Conservation (phyloP, 106 monocot species). For the Platanthera zijinensis region DNA sequence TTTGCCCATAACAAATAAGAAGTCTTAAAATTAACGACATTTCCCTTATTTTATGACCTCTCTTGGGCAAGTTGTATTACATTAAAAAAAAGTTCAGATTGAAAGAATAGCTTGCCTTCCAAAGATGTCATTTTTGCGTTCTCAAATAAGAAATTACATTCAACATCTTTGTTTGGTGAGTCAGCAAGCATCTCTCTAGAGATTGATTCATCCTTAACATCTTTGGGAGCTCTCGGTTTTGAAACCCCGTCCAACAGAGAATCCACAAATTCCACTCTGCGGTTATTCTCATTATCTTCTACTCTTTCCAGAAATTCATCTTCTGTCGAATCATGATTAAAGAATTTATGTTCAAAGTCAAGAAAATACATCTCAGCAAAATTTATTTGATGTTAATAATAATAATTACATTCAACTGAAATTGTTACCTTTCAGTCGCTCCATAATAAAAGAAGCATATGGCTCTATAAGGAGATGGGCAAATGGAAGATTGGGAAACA, state of each 20-base stretch:
- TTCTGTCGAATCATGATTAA: conserved; percentile 11
- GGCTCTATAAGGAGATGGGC: conserved; percentile 57
- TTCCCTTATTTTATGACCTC: neutral
- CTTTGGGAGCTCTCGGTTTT: conserved; percentile 7
- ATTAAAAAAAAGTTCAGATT: neutral
- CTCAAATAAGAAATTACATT: neutral
- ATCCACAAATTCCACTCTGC: conserved; percentile 75
- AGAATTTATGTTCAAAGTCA: neutral
- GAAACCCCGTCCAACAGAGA: conserved; percentile 47
- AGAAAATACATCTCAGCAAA: neutral
- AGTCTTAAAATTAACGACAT: neutral
- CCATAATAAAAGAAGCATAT: conserved; percentile 56
- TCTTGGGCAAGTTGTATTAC: neutral
- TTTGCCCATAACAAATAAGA: neutral
- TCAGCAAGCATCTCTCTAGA: conserved; percentile 22
- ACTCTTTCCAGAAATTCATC: conserved; percentile 29
- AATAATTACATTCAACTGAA: neutral
- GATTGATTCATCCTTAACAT: conserved; percentile 15
- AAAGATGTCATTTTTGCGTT: conserved; percentile 11
- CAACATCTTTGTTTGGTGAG: conserved; percentile 1
- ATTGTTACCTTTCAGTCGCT: conserved; percentile 53
- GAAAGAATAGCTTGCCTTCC: conserved; percentile 20
- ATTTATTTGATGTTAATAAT: neutral
- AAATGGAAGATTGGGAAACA: conserved; percentile 78
- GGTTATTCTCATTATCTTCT: conserved; percentile 44